Evolutionary conservation across 495 filamentous ascomycete genomes (phyloP), one percentile per base, ranked within the genome.

Genomic region (Neurospora sp.): DNA sequence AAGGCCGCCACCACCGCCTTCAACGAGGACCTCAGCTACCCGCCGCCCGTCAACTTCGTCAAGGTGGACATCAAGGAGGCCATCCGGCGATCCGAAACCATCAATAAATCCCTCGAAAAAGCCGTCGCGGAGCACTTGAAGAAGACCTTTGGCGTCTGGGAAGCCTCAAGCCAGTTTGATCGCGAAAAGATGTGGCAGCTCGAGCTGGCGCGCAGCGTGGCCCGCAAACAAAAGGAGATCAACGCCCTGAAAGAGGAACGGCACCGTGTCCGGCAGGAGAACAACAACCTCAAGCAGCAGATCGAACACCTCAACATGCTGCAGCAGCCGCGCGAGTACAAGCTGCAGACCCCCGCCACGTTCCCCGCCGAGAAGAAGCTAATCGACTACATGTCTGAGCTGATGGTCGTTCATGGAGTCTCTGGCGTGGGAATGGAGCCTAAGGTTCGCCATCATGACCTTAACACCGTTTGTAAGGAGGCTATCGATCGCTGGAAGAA

Each of bases 161-260:
- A 83, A 22, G 80, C 79, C 2, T 82, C 94, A 2, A 74, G 89
- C 2, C 79, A 82, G 10, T 84, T 87, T 20, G 82, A 89, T 46
- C 86, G 86, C 41, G 84, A 85, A 39, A 89, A 93, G 42, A 79
- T 88, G 5, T 97, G 94, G 94, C 88, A 86, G 39, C 82, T 95
- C n/a, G 93, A 95, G 77, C 85, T 93, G 46, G 89, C 90, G 2
- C 89, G 93, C 44, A 88, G 91, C 39, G 90, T 91, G 68, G 88
- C 88, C 10, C 84, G 88, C n/a, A 90, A 91, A 71, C 82, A 88
- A 46, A 90, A 92, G 71, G 87, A 89, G 74, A 85, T 89, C n/a
- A 84, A 89, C 72, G 86, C 87, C 18, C 74, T 89, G 2, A 89
- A 91, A 72, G 84, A 87, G 18, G 83, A 85, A 40, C 87, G 94